Conservation (phyloP, 306 rosid species). For the Dalbergia cochinchinensis region DNA sequence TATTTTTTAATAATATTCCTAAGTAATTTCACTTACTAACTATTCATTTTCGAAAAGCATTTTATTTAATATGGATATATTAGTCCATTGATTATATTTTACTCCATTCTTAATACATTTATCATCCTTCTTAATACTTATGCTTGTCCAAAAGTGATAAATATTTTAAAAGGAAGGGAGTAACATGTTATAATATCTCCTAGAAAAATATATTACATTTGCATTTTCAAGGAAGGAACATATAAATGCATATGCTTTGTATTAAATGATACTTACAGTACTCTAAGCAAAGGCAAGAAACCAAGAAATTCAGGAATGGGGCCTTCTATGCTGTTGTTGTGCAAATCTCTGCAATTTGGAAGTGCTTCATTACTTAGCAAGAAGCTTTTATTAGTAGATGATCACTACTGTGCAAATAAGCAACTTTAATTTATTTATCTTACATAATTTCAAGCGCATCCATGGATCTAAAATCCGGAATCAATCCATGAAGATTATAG, state of each 20-base stretch:
- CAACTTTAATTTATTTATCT: conserved; percentile 24
- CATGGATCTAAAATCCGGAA: conserved; percentile 65
- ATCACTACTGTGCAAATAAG: not conserved
- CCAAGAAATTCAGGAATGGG: conserved; percentile 57
- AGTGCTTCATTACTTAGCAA: too few relatives aligned
- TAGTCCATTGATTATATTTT: too few relatives aligned
- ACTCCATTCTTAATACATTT: too few relatives aligned
- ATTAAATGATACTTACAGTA: conserved; percentile 43
- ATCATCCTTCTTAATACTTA: too few relatives aligned
- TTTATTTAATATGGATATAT: too few relatives aligned
- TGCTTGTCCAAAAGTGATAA: too few relatives aligned
- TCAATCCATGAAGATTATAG: conserved; percentile 48
- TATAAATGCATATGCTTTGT: not conserved
- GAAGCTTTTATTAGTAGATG: not conserved
- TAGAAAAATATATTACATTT: conserved; percentile 13
- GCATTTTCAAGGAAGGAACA: not conserved
- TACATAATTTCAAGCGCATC: conserved; percentile 58
- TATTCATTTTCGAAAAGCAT: too few relatives aligned
- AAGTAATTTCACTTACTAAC: too few relatives aligned
- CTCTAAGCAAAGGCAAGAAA: conserved; percentile 51
- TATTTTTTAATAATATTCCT: too few relatives aligned
- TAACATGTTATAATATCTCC: too few relatives aligned
- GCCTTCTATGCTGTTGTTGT: conserved; percentile 54
- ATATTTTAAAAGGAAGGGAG: too few relatives aligned
- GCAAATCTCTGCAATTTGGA: conserved; percentile 50